Evolutionary conservation across 2,329 filamentous ascomycete genomes (phyloP).

Genomic region (Didymella segeticola): DNA sequence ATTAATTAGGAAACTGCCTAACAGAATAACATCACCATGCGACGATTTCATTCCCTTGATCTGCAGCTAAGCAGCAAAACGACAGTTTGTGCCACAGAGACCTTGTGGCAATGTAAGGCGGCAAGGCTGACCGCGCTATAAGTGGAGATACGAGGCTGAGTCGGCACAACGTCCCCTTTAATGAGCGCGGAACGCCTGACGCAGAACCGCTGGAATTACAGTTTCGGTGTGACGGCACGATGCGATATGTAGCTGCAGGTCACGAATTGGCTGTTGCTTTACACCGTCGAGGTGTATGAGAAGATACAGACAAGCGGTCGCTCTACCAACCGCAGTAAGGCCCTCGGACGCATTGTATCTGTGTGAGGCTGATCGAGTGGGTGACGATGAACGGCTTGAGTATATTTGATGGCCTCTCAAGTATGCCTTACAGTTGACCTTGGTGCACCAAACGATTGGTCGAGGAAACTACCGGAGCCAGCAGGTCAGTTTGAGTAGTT

Average conservation of each 20-base stretch:
- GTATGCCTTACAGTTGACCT: background rate
- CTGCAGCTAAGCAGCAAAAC: background rate
- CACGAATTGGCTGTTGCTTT: background rate
- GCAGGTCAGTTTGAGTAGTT: no score
- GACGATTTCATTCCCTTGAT: background rate
- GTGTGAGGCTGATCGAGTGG: background rate
- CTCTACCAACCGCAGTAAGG: background rate
- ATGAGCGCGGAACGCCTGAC: slow-evolving; percentile 4
- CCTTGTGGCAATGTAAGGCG: background rate
- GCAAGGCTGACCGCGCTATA: slow-evolving; percentile 8
- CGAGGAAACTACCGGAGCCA: no score
- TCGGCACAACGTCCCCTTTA: background rate
- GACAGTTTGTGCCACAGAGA: background rate
- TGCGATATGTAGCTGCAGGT: background rate
- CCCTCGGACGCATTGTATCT: background rate
- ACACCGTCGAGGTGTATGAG: background rate
- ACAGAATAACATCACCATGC: background rate
- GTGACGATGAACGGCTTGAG: background rate
- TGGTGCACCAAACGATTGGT: background rate
- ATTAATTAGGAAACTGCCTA: background rate
- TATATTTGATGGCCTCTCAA: background rate
- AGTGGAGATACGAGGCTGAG: slow-evolving; percentile 10
- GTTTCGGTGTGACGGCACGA: background rate
- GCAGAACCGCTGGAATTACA: background rate
- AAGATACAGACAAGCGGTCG: background rate